Evolutionary conservation across 2,329 filamentous ascomycete genomes (phyloP), one percentile per base, ranked within the genome.

Genomic region (Macrophomina pseudophaseolina): DNA sequence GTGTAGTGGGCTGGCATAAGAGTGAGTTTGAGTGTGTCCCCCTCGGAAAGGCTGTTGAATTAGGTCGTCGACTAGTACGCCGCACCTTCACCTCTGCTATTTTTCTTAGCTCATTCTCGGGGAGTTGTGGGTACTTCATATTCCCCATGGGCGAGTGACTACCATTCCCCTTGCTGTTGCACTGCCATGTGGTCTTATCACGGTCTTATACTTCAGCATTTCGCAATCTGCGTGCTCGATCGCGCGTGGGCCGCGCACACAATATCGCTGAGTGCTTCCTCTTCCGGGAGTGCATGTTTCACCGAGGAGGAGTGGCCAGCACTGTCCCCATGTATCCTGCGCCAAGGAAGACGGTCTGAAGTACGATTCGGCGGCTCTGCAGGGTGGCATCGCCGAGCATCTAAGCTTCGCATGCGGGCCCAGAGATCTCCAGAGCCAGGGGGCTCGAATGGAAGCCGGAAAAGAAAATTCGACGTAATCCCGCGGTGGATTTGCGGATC

Each of bases 281-380:
- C 23, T 4, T 30, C 18, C 23, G 18, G 48, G 5, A n/a, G 4
- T 23, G 9, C 18, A 51, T 51, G 48, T 30, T 23, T 51, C 48
- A 51, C 48, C 48, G 3, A 5, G 9, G 18, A 51, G 18, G 12
- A 30, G 4, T 9, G 33, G 12, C 11, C 49, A 52, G 33, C 49
- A 18, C 12, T 5, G 3, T n/a, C 28, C n/a, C 28, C 4, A 12
- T 52, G 4, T 7, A 33, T 38, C n/a, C 11, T 54, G n/a, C 35
- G 58, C 44, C 58, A 62, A 62, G 58, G 28, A 9, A 42, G 44
- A 49, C 44, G 58, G 58, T 16, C 42, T 12, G 42, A 30, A 35
- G 28, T 32, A 8, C n/a, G 12, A n/a, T 35, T 56, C 35, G 53
- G 53, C 53, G 53, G 53, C 53, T 56, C 53, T 54, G 52, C 52